A percentile compares a stretch with the other conserved stretches of the same genome.
Conservation (phyloP, 306 rosid genomes). For the Glycine tomentella region DNA sequence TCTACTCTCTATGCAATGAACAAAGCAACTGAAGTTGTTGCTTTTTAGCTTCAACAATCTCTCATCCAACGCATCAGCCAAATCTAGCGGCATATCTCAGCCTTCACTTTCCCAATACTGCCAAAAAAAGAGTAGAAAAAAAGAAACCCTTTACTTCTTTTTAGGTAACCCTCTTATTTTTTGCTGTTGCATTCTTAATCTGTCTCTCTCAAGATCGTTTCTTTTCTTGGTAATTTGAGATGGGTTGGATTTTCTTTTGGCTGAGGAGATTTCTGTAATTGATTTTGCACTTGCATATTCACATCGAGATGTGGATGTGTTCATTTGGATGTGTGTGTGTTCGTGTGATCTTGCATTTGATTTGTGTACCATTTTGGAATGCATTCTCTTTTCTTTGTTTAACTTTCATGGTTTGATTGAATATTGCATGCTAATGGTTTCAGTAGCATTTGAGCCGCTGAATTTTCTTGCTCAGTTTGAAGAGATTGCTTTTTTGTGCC, state of each 20-base stretch:
- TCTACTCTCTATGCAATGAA: conserved; percentile 21
- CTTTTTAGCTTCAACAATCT: conserved; percentile 47
- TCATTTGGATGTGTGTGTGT: background rate
- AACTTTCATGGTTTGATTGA: background rate
- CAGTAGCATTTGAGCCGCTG: background rate
- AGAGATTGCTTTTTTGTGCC: conserved; percentile 11
- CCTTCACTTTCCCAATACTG: background rate
- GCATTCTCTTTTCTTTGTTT: background rate
- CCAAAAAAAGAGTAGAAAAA: background rate
- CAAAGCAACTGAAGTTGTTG: conserved; percentile 44
- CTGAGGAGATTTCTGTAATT: conserved; percentile 51
- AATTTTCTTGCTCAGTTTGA: conserved; percentile 35
- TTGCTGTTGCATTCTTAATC: conserved; percentile 37
- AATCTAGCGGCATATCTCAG: conserved; percentile 51
- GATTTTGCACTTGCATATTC: conserved; percentile 27
- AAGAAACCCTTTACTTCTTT: conserved; percentile 8
- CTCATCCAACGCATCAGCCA: conserved; percentile 53
- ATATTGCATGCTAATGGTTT: conserved; percentile 47
- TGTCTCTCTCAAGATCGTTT: conserved; percentile 50
- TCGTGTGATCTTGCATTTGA: conserved; percentile 38
- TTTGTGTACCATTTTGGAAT: conserved; percentile 45
- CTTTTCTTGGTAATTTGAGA: conserved; percentile 14
- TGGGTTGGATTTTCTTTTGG: background rate
- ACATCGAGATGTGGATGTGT: conserved; percentile 53
- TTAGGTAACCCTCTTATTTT: conserved; percentile 50